A percentile compares a stretch with the other conserved stretches of the same genome.
phyloP scores from a whole-genome alignment of 2,329 filamentous ascomycete genomes.

The Aureobasidium sp. region DNA sequence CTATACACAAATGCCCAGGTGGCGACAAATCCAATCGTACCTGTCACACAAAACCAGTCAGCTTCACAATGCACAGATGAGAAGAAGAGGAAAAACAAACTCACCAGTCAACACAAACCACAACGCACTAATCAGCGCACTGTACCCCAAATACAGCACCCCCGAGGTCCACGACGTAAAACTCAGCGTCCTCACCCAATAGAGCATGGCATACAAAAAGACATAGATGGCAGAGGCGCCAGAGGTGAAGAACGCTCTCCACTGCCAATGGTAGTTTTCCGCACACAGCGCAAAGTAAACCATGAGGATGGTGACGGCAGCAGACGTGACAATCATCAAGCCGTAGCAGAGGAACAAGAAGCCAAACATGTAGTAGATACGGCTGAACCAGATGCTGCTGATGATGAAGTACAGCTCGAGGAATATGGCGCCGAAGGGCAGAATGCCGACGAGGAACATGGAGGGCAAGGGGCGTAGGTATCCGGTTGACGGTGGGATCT shows the following conservation, averaged over 20 bases:
- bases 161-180: conserved; percentile 79
- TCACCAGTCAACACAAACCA: conserved; percentile 92
- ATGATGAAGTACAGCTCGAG: conserved; percentile 99
- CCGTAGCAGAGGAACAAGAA: conserved; percentile 98
- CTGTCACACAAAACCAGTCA: conserved; percentile 40
- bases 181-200: conserved; percentile 82
- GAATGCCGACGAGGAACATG: conserved; percentile 83
- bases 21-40: conserved; percentile 90
- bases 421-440: conserved; percentile 95
- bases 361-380: conserved; percentile 99
- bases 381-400: conserved; percentile 97
- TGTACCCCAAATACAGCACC: conserved; percentile 91
- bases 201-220: conserved; percentile 83
- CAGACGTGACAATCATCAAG: conserved; percentile 92
- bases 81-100: conserved; percentile 27
- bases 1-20: conserved; percentile 91
- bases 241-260: conserved; percentile 86
- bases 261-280: conserved; percentile 99
- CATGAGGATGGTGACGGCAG: conserved; percentile 85
- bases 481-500: conserved; percentile 77
- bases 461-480: conserved; percentile 84
- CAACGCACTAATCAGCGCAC: conserved; percentile 76
- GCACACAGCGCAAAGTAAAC: conserved; percentile 94
- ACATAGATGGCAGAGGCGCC: conserved; percentile 89
- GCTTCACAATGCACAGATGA: conserved; percentile 16